These are phyloP conservation scores for Aspergillus asperescens DNA, from an alignment of 495 filamentous ascomycete genomes.

Conservation along the genomic window DNA sequence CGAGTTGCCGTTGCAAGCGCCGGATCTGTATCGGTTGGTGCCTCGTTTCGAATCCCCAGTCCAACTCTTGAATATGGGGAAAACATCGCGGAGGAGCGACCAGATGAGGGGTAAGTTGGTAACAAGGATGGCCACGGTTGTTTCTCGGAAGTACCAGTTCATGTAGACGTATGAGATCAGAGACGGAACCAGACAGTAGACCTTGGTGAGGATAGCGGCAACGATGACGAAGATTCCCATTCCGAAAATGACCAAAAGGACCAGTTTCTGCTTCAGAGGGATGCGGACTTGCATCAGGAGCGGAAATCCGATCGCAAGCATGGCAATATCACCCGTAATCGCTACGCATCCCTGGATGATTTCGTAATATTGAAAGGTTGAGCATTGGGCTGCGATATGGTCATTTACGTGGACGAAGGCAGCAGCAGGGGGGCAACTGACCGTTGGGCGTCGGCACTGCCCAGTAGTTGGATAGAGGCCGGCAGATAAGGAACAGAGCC, in stretches of 20 bases:
- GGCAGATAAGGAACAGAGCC: slow-evolving; percentile 60
- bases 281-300: slow-evolving; percentile 55
- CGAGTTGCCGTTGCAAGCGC: slow-evolving; percentile 34
- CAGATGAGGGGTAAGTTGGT: slow-evolving; percentile 63
- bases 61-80: slow-evolving; percentile 49
- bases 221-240: slow-evolving; percentile 67
- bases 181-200: slow-evolving; percentile 55
- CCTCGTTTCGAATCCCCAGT: slow-evolving; percentile 38
- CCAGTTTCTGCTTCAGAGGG: slow-evolving; percentile 51
- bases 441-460: slow-evolving; percentile 42
- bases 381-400: slow-evolving; percentile 39
- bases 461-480: slow-evolving; percentile 58
- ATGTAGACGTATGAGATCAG: slow-evolving; percentile 53
- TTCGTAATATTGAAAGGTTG: slow-evolving; percentile 47
- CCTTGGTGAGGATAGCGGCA: slow-evolving; percentile 58
- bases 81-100: slow-evolving; percentile 56
- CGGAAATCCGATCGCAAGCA: slow-evolving; percentile 59
- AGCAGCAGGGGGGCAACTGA: slow-evolving; percentile 9
- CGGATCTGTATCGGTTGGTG: slow-evolving; percentile 35
- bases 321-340: slow-evolving; percentile 60
- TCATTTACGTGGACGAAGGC: neutral
- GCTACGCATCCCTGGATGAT: slow-evolving; percentile 53
- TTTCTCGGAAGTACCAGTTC: slow-evolving; percentile 70
- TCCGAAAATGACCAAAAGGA: slow-evolving; percentile 47
- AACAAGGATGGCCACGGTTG: slow-evolving; percentile 57